Conservation (phyloP, 345 rosid species). For the Psidium guajava region DNA sequence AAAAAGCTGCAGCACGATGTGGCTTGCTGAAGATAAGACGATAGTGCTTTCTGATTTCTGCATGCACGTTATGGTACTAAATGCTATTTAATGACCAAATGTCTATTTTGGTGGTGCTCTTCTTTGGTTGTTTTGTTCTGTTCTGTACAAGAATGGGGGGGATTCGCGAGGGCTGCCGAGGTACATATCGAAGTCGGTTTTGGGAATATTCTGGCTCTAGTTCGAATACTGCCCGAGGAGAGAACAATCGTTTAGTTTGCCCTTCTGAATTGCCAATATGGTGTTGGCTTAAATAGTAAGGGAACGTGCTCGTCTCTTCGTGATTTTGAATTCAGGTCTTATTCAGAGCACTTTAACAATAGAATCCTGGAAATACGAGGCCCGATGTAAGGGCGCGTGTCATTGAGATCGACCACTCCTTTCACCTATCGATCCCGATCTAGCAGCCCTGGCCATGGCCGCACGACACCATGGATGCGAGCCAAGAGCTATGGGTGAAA, state of each 20-base stretch:
- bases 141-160: not conserved
- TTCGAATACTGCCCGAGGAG: not conserved
- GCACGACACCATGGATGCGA: not conserved
- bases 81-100: not conserved
- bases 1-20: not conserved
- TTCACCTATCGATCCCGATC: not conserved
- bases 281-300: not conserved
- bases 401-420: too few species aligned
- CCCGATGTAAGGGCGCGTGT: too few species aligned
- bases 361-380: not conserved
- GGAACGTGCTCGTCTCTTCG: not conserved
- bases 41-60: not conserved
- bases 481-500: not conserved
- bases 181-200: not conserved
- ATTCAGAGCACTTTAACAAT: not conserved
- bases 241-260: not conserved
- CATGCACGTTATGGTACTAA: not conserved
- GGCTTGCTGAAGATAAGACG: too few species aligned
- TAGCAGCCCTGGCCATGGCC: not conserved
- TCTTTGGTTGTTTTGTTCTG: not conserved
- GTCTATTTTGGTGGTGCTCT: not conserved
- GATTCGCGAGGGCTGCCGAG: not conserved
- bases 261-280: not conserved
- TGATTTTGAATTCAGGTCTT: too few species aligned
- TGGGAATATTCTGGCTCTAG: not conserved